Base-by-base conservation (phyloP, 2,329 filamentous ascomycete genomes). In the Zymoseptoria crescenta region DNA sequence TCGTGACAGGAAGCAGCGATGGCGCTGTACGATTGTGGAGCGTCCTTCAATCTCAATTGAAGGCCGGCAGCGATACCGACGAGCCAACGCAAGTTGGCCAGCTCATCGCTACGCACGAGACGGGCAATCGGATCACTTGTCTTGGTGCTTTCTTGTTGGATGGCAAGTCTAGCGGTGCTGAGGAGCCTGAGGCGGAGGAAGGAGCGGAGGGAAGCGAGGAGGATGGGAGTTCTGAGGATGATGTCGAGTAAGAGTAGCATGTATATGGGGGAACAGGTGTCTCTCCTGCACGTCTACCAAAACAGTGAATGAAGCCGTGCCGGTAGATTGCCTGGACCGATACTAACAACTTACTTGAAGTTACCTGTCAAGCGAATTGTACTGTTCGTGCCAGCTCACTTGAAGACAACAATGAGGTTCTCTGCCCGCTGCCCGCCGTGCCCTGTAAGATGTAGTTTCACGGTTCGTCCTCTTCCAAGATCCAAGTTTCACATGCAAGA, bases 71-170 rank as follows among this genome's bases (percentile, higher is more conserved):
- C 41, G 45, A 56, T 8, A 67, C 65, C 4, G 70, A 70, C 48
- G 66, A 69, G 6, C 68, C 72, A 7, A 70, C 65, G 29, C 80
- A 84, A 62, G 73, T 89, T 21, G 91, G 89, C 29, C 81, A 76
- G 64, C 72, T 95, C 57, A 72, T 96, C 51, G 91, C 87, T 16
- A 85, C 83, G 30, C 94, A 94, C 69, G 87, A 92, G 74, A 96
- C 92, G 21, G 86, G 87, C 52, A 92, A 93, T 72, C 81, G 94
- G 58, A 91, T 97, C 65, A 97, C 92, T 45, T 97, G 94, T 72
- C 71, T 97, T 68, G 86, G 85, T 67, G 87, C 87, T 21, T 97
- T 96, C 76, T 78, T 89, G 63, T 95, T 97, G 90, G 70, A 73
- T 57, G 71, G 68, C 13, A 65, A 67, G 53, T 60, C 56, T 49